Evolutionary conservation across 2,329 filamentous ascomycete species (phyloP).

Genomic region (Setomelanomma holmii): DNA sequence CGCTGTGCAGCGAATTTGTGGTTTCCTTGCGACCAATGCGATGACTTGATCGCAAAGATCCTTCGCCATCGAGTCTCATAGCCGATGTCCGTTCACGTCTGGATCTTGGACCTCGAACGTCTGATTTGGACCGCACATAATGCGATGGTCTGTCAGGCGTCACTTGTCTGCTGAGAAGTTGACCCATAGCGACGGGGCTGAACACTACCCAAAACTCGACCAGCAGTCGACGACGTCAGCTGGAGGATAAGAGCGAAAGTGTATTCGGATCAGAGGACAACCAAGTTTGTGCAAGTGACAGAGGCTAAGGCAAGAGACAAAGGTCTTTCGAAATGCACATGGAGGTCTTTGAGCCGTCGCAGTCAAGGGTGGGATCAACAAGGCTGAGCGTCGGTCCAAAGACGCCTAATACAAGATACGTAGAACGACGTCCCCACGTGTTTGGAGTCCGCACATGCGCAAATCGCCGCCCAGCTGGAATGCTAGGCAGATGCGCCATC

Average conservation of each 20-base stretch:
- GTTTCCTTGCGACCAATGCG: background rate
- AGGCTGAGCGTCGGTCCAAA: background rate
- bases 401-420: background rate
- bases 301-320: background rate
- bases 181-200: slow-evolving; percentile 12
- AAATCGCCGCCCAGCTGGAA: background rate
- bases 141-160: background rate
- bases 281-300: background rate
- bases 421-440: background rate
- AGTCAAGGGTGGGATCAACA: slow-evolving; percentile 3
- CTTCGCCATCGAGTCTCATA: background rate
- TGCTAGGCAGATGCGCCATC: slow-evolving; percentile 3
- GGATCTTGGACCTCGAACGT: background rate
- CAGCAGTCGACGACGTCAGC: background rate
- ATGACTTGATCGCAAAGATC: background rate
- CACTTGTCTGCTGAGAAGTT: slow-evolving; percentile 7
- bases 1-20: background rate
- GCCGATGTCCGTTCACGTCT: background rate
- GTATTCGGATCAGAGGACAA: too few relatives aligned
- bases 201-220: background rate
- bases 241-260: too few relatives aligned
- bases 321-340: background rate
- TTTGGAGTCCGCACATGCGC: background rate
- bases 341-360: background rate
- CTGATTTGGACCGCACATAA: background rate